Evolutionary conservation across 2,329 filamentous ascomycete species (phyloP).

Genomic region (Monilinia vaccinii-corymbosi): DNA sequence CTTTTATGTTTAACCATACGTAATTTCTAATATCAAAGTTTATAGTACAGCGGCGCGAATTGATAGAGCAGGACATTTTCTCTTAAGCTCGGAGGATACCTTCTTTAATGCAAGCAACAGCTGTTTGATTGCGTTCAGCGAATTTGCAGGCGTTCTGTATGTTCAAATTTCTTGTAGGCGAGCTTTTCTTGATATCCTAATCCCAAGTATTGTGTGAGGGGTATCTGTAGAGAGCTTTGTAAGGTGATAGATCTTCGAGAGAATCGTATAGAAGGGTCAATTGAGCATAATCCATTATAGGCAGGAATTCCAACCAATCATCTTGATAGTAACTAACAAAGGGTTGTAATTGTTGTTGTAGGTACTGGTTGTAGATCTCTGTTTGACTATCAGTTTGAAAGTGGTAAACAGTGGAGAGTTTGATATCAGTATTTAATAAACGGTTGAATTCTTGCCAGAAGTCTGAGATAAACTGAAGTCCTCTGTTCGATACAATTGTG

Average conservation of each 20-base stretch:
- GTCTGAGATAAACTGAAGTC: background rate
- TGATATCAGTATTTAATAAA: background rate
- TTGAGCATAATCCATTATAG: background rate
- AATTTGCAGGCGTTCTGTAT: no score
- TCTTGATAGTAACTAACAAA: background rate
- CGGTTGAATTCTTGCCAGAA: no score
- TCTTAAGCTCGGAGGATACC: no score
- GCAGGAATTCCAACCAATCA: background rate
- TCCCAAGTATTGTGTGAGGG: no score
- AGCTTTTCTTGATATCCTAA: no score
- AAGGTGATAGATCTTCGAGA: background rate
- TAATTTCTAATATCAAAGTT: no score
- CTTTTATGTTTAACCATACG: no score
- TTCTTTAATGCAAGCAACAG: no score
- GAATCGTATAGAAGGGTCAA: background rate
- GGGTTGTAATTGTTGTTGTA: background rate
- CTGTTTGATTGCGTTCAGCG: no score
- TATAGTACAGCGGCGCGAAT: no score
- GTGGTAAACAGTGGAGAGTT: background rate
- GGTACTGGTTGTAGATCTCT: background rate
- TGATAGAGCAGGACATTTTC: no score
- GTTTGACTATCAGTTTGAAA: background rate
- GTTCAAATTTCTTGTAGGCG: no score
- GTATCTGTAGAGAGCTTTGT: background rate
- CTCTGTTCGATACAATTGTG: background rate